Base-by-base conservation (phyloP, 257 asterid species). In the Euphrasia confusa region DNA sequence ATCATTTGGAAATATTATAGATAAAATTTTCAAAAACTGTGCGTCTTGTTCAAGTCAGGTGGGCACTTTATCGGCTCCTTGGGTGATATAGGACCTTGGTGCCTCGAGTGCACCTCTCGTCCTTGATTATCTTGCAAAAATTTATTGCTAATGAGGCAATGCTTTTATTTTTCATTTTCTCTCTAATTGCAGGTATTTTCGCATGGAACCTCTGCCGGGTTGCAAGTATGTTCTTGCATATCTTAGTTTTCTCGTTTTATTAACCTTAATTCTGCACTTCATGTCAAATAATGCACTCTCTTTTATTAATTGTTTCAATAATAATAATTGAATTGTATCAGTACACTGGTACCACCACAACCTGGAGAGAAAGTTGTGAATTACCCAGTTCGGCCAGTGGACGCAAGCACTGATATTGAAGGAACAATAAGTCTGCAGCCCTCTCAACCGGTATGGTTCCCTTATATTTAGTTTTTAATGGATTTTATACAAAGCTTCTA, bases 371-470 rank as follows among this genome's bases (percentile, higher is more conserved):
- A 92, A 86, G 80, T 84, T 55, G 93, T 92, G 58, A 86, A 80
- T 68, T 92, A 92, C 83, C 97, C 96, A 35, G 80, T 65, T 71
- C 90, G 99, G 64, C 99, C 99, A 26, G 97, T 92, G 78, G 97
- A 89, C 76, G 80, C 95, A 61, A 68, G 78, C 57, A 89, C 89
- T 15, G 99, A 92, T 79, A 86, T 92, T 69, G 99, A 86, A 79
- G 99, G 97, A 74, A 86, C 99, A 62, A 86, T 83, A 50, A 92
- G 95, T 71, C 93, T 92, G 66, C 99, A 92, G 81, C 87, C 95
- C 69, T 75, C 96, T 74, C 97, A 87, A 74, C 86, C 81, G 80
- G 97, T 84, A 83, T 66, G 86, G 15, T 63, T 60, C 35, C 73
- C 44, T 27, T 37, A 53, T 53, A 53, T 53, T 44, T 61, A 66